A percentile compares a stretch with the other conserved stretches of the same genome.
phyloP scores from a whole-genome alignment of 2,329 filamentous ascomycete species.

The Elsinoe australis region DNA sequence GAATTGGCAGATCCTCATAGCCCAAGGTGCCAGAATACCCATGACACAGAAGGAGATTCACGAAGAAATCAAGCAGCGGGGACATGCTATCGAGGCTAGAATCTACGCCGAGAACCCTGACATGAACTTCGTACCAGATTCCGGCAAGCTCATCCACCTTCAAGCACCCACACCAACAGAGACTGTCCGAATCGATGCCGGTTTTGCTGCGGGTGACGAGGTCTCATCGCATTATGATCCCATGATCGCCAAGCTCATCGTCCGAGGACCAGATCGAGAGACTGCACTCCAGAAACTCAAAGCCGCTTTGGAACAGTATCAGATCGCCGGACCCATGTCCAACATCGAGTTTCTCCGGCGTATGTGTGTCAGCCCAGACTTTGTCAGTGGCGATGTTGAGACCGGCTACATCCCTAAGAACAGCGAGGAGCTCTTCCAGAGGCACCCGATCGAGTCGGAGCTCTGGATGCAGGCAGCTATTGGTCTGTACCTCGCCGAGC shows the following conservation, averaged over 20 bases:
- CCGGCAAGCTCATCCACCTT: constrained; percentile 77
- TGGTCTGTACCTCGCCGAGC: constrained; percentile 49
- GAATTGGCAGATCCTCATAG: constrained; percentile 89
- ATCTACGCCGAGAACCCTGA: constrained; percentile 96
- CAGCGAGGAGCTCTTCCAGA: constrained; percentile 66
- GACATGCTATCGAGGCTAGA: constrained; percentile 87
- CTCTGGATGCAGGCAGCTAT: constrained; percentile 82
- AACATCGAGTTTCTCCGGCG: constrained; percentile 96
- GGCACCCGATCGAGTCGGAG: constrained; percentile 56
- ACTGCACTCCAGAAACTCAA: constrained; percentile 77
- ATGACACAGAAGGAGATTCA: constrained; percentile 59
- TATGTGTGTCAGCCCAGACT: constrained; percentile 71
- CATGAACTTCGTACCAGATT: constrained; percentile 88
- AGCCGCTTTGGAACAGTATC: constrained; percentile 74
- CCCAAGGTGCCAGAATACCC: constrained; percentile 61
- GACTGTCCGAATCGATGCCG: constrained; percentile 83
- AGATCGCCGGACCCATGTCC: constrained; percentile 85
- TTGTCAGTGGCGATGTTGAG: constrained; percentile 81
- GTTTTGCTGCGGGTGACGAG: constrained; percentile 83
- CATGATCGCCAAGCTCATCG: constrained; percentile 98
- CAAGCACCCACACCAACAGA: constrained; percentile 60
- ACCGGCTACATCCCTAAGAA: constrained; percentile 95
- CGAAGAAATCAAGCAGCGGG: constrained; percentile 61
- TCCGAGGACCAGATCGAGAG: constrained; percentile 68
- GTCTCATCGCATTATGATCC: constrained; percentile 94